phyloP scores from a whole-genome alignment of 140 eudicot genomes.

The Flaveria floridana region DNA sequence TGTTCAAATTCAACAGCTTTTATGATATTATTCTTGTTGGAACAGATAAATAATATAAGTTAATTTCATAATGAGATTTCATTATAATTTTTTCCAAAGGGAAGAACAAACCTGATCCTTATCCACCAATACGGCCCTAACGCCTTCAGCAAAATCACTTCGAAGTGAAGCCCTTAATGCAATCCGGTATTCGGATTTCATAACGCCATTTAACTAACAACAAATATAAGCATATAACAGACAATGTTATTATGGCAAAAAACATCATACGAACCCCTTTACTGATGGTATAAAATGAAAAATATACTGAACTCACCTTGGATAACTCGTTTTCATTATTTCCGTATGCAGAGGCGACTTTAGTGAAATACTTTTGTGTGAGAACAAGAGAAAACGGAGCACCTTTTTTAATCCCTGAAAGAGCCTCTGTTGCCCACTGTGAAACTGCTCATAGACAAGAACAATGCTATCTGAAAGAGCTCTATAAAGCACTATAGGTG shows the following conservation, averaged over 20 bases:
- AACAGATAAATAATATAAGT: neutral
- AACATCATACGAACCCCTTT: neutral
- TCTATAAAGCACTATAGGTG: conserved; percentile 13
- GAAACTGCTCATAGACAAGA: conserved; percentile 59
- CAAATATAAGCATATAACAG: conserved; percentile 26
- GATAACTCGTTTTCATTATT: conserved; percentile 53
- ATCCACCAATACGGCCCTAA: conserved; percentile 90
- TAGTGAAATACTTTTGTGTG: conserved; percentile 67
- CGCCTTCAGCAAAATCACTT: conserved; percentile 90
- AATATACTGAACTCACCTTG: conserved; percentile 43
- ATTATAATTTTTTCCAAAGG: conserved; percentile 2
- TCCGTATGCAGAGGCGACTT: conserved; percentile 63
- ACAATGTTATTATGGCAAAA: neutral
- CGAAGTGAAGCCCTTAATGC: conserved; percentile 77
- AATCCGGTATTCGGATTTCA: conserved; percentile 89
- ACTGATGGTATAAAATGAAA: neutral
- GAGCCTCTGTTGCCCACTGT: conserved; percentile 92
- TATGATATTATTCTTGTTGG: neutral
- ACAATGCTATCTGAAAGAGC: neutral
- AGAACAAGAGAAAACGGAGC: conserved; percentile 86
- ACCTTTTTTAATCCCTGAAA: conserved; percentile 74
- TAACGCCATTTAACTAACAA: conserved; percentile 69
- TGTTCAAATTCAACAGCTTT: neutral
- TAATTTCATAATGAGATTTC: neutral
- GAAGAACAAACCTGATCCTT: conserved; percentile 81